Percentiles rank a stretch among this genome's conserved stretches.
Conservation (phyloP, 768 basidiomycete species). For the Holtermannia corniformis region DNA sequence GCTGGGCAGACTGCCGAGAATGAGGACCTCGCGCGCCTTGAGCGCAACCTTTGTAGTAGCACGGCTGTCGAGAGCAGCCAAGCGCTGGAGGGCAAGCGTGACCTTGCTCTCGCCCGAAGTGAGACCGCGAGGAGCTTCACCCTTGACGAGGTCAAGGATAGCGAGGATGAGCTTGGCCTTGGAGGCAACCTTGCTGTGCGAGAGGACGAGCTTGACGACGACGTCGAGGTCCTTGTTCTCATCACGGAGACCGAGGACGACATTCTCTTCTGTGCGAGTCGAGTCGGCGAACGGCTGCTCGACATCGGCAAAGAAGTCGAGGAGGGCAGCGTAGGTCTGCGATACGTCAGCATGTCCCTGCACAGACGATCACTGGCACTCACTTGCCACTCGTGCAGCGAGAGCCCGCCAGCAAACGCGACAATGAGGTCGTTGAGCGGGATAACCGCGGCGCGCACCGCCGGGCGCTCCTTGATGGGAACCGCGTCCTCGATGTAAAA, state of each 20-base stretch:
- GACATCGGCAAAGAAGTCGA: conserved; percentile 70
- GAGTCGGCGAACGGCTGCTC: conserved; percentile 82
- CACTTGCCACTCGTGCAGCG: conserved; percentile 70
- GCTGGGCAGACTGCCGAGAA: conserved; percentile 90
- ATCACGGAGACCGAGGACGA: conserved; percentile 80
- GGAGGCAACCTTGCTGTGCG: conserved; percentile 89
- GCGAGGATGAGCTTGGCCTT: conserved; percentile 81
- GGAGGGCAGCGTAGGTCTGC: conserved; percentile 56
- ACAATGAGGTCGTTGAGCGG: conserved; percentile 67
- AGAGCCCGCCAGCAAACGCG: conserved; percentile 69
- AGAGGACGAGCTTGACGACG: conserved; percentile 74
- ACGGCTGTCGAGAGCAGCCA: conserved; percentile 84
- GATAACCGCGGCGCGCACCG: conserved; percentile 64
- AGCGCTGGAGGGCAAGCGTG: conserved; percentile 64
- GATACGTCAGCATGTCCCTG: too few species aligned
- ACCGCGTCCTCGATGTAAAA: conserved; percentile 73
- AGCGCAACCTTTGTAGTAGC: conserved; percentile 83
- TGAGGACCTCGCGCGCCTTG: conserved; percentile 94
- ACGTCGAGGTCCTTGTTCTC: conserved; percentile 87
- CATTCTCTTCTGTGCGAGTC: conserved; percentile 67
- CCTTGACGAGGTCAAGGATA: conserved; percentile 83
- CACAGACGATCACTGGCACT: too few species aligned
- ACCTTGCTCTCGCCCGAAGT: conserved; percentile 65
- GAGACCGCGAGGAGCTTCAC: conserved; percentile 55
- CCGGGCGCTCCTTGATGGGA: conserved; percentile 65